These are phyloP conservation scores for Saksenaea oblongispora DNA, from an alignment of 371 early-diverging fungal species.

Conservation along the genomic window DNA sequence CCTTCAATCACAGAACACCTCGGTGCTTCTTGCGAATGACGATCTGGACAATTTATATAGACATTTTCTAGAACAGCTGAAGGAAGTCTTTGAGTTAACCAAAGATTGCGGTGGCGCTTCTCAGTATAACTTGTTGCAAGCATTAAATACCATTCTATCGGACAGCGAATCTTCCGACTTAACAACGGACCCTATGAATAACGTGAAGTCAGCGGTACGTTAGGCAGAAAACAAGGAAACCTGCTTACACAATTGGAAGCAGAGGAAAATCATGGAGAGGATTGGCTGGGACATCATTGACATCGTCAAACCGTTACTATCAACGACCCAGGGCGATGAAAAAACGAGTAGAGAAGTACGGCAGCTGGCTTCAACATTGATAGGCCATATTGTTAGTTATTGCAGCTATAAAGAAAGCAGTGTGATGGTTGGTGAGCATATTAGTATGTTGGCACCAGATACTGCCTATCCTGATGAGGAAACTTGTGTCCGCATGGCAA, in stretches of 20 bases:
- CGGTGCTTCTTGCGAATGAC: background rate
- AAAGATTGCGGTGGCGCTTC: background rate
- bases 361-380: background rate
- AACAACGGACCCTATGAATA: too few species aligned
- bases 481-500: background rate
- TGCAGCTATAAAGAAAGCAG: constrained; percentile 6
- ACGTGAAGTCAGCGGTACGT: background rate
- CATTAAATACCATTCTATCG: background rate
- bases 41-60: background rate
- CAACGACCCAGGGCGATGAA: constrained; percentile 7
- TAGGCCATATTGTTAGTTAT: constrained; percentile 1
- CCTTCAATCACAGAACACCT: too few species aligned
- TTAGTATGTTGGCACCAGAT: constrained; percentile 12
- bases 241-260: background rate
- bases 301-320: constrained; percentile 9
- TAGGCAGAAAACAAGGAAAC: background rate
- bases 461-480: constrained; percentile 3
- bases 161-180: background rate
- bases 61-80: background rate
- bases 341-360: constrained; percentile 2
- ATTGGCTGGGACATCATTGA: constrained; percentile 12
- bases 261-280: background rate
- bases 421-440: constrained; percentile 11
- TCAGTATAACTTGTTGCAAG: background rate
- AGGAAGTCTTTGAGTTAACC: background rate